Conservation (phyloP, 2,329 filamentous ascomycete genomes). For the Alternaria tenuissima region DNA sequence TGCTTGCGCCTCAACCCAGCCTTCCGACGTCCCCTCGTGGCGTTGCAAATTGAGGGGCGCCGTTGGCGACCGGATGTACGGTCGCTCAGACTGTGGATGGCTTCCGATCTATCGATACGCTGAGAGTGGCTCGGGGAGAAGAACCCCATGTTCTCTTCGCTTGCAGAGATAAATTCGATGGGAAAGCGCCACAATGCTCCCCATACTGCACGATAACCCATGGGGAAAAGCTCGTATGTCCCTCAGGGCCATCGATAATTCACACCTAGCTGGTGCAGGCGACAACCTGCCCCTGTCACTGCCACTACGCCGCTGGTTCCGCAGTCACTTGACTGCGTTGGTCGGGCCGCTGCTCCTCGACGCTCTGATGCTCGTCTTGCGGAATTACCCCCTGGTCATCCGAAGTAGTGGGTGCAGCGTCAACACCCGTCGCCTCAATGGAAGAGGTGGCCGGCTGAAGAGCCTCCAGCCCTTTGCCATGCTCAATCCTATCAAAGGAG, state of each 20-base stretch:
- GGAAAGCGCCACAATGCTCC: conserved; percentile 42
- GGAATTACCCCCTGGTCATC: conserved; percentile 49
- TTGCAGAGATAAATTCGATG: conserved; percentile 22
- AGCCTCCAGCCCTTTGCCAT: conserved; percentile 71
- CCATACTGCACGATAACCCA: conserved; percentile 46
- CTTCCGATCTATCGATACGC: conserved; percentile 33
- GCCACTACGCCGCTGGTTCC: conserved; percentile 39
- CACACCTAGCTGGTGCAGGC: conserved; percentile 41
- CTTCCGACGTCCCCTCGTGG: conserved; percentile 35
- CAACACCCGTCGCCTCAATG: conserved; percentile 45
- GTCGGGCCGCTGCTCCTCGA: conserved; percentile 52
- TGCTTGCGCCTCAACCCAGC: conserved; percentile 28
- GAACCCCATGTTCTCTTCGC: conserved; percentile 29
- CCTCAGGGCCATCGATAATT: conserved; percentile 33
- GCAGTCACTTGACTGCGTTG: conserved; percentile 49
- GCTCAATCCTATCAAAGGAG: conserved; percentile 84
- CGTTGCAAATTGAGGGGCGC: conserved; percentile 43
- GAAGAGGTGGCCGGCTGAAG: conserved; percentile 50
- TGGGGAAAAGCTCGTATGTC: conserved; percentile 36
- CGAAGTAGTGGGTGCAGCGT: conserved; percentile 43
- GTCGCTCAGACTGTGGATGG: conserved; percentile 19
- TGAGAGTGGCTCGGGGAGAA: conserved; percentile 38
- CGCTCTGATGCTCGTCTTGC: conserved; percentile 48
- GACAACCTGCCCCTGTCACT: conserved; percentile 33
- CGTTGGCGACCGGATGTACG: conserved; percentile 26